Base-by-base conservation (phyloP, 2,329 filamentous ascomycete genomes). In the Fusarium sp. region DNA sequence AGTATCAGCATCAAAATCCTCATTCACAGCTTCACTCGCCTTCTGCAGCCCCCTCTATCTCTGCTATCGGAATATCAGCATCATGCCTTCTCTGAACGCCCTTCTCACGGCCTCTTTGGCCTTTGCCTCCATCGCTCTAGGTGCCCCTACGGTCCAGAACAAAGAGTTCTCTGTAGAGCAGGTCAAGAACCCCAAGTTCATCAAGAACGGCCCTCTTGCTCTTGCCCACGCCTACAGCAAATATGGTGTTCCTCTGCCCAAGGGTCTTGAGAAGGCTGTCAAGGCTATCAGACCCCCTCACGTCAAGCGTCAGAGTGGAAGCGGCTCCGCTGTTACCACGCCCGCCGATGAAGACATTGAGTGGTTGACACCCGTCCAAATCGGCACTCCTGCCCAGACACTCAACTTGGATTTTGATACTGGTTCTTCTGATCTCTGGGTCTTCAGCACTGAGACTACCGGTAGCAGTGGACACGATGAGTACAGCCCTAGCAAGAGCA, bases 361-460 rank as follows among this genome's bases (percentile, higher is more conserved):
- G 70, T 83, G 80, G 67, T 59, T 82, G 51, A 76, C 77, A 5
- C 79, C 80, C 7, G 79, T 83, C 14, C 72, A 79, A 39, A 80
- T 84, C n/a, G 82, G 82, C 15, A 81, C 80, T 7, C 82, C 82
- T 10, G 75, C 80, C 6, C 80, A 84, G 69, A 81, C 78, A 1
- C 73, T 84, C 47, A 78, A 80, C 36, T 71, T 84, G 49, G 79
- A 83, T 67, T 82, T 84, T 46, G 82, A 84, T 59, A 84, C 83
- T 2, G 83, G 82, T 1, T 84, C 82, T 4, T 80, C 81, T 13
- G 82, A 85, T 57, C 75, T 84, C 24, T 84, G 83, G 83, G 83
- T 85, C 2, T 84, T 84, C 69, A 83, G 80, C 56, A 79, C 82
- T 26, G 60, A 65, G 60, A 80, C 82, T 49, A 82, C 81, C 36